Base-by-base conservation (phyloP, 2,329 filamentous ascomycete species). In the Penicillium sp. region DNA sequence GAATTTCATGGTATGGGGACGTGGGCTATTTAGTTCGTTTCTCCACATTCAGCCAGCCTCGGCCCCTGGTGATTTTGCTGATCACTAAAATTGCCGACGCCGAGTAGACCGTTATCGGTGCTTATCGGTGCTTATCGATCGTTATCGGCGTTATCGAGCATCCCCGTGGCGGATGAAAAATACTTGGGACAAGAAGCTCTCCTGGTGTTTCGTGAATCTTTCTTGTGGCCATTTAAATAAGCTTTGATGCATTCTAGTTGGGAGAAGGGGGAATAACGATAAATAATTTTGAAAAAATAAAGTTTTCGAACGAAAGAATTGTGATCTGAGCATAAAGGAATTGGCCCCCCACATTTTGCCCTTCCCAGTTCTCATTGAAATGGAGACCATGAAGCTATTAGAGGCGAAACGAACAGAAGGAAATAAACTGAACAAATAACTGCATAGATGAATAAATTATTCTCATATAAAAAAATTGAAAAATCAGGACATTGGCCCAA, bases 21-120 rank as follows among this genome's bases (percentile, higher is more conserved):
- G n/a, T 11, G 30, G 30, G 30, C 51, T 35, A 37, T 58, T 52
- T 45, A 46, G 19, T 43, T 16, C 13, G 46, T 22, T 52, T 37
- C 40, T 43, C 57, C 57, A 30, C 53, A 55, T 55, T 52, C 49
- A n/a, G 49, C 37, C 19, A 40, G 33, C 51, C 51, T 52, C 51
- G 51, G 51, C 30, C 28, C 3, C 46, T 2, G 49, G 33, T 37
- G 51, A 52, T 52, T 52, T 16, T 16, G 22, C 19, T 35, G 33
- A 16, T 46, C 6, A 26, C 13, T 33, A 25, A 1, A 48, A 37
- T 35, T 25, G 35, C 51, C 48, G 48, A 52, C 33, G 48, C 48
- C 19, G 35, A 52, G 51, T 40, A 7, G 14, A 28, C 25, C 26
- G 26, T 51, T 51, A 33, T 51, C 48, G 45, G 13, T 6, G 14